Evolutionary conservation across 2,329 filamentous ascomycete species (phyloP).

Genomic region (Incumbomyces delicatus): DNA sequence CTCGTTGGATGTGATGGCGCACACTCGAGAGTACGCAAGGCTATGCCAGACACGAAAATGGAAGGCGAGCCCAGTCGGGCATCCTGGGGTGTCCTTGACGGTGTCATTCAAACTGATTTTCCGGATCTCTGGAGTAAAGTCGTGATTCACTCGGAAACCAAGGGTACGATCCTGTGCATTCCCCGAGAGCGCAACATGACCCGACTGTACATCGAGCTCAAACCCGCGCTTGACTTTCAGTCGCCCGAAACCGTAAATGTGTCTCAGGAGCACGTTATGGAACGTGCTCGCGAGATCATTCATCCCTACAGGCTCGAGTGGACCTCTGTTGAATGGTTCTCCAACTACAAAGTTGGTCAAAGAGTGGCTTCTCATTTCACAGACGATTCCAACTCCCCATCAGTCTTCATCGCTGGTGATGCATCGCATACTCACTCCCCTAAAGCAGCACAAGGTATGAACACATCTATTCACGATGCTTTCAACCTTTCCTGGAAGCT

Average conservation of each 20-base stretch:
- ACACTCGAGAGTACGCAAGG: conserved; percentile 58
- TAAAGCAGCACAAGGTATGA: conserved; percentile 64
- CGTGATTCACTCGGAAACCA: conserved; percentile 46
- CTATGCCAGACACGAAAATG: conserved; percentile 44
- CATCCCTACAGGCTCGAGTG: conserved; percentile 58
- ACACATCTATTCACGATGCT: conserved; percentile 59
- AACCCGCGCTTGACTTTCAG: conserved; percentile 52
- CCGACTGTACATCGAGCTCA: conserved; percentile 34
- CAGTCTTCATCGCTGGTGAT: conserved; percentile 63
- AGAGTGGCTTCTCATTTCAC: conserved; percentile 51
- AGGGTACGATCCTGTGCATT: conserved; percentile 55
- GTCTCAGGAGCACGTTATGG: conserved; percentile 51
- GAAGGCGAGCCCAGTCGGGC: conserved; percentile 27
- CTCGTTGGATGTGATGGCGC: conserved; percentile 65
- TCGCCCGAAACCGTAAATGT: conserved; percentile 54
- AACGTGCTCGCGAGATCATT: conserved; percentile 54
- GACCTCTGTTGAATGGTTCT: conserved; percentile 58
- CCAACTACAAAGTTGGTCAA: conserved; percentile 59
- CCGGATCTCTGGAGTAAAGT: conserved; percentile 51
- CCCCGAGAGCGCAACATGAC: conserved; percentile 55
- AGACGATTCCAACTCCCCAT: conserved; percentile 30
- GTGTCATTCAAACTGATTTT: conserved; percentile 48
- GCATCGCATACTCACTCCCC: conserved; percentile 48
- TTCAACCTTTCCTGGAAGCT: conserved; percentile 53
- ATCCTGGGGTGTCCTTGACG: conserved; percentile 40